Base-by-base conservation (phyloP, 208 protist genomes). In the Phytomonas sp. region DNA sequence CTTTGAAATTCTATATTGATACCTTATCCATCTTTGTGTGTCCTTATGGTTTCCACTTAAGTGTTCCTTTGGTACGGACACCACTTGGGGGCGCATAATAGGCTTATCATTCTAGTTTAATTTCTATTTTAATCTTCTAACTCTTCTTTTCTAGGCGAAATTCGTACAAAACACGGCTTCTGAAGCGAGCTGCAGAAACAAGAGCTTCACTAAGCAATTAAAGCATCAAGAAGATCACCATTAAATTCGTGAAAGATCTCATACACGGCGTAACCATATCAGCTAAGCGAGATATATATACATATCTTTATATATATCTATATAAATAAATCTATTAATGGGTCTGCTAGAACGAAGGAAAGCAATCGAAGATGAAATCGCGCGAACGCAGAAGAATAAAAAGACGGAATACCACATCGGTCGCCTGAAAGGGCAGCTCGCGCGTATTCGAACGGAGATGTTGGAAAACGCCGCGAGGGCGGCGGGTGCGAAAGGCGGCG, bases 331-430 rank as follows among this genome's bases (percentile, higher is more conserved):
- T 46, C 3, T 26, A 68, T 30, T 68, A 31, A 98, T 99, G 97
- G 97, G 97, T 60, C 93, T 99, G 64, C 77, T 98, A 30, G 97
- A 99, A 60, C 97, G 98, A 68, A 97, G 98, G 11, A 98, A 97
- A 71, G 97, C 98, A 32, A 99, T 99, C 51, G 98, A 99, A 88
- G 78, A 94, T 6, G 98, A 99, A 78, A 99, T 99, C 70, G 83
- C 87, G 11, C 81, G 94, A 8, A 99, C 98, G 13, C 98, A 99
- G 71, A 98, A 98, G 67, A 99, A 99, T 82, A 99, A 99, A 76
- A 98, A 98, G 60, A 99, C 98, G 26, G 94, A 99, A 76, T 92
- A 98, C 78, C 97, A 99, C 87, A 71, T 99, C 7, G 96, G 98
- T 37, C 78, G 90, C 5, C 81, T 99, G 11, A 99, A 99, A 72